Conservation (phyloP, 2,329 filamentous ascomycete genomes). For the Aspergillus amoenus region DNA sequence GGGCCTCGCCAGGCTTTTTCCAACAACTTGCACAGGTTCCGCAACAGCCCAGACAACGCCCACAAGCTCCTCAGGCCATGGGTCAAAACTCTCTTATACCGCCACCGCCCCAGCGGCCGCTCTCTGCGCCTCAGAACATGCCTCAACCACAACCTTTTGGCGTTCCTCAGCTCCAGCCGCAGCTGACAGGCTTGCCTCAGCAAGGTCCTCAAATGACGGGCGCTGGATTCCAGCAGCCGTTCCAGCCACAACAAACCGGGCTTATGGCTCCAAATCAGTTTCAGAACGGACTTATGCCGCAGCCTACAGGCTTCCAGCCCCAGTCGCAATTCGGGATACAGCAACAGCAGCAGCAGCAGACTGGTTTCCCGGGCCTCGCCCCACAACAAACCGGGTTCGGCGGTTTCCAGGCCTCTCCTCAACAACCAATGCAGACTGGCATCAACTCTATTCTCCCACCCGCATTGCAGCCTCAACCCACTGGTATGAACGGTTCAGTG, state of each 20-base stretch:
- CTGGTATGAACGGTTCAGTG: conserved; percentile 52
- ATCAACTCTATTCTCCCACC: conserved; percentile 55
- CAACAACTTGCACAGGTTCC: conserved; percentile 44
- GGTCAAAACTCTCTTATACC: conserved; percentile 66
- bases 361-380: conserved; percentile 45
- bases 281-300: conserved; percentile 44
- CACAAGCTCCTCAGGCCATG: conserved; percentile 64
- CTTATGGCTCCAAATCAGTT: conserved; percentile 49
- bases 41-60: conserved; percentile 61
- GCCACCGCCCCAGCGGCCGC: conserved; percentile 75
- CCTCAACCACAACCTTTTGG: conserved; percentile 69
- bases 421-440: conserved; percentile 51
- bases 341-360: conserved; percentile 50
- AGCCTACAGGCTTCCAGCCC: conserved; percentile 48
- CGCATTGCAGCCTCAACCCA: conserved; percentile 51
- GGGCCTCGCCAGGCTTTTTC: conserved; percentile 52
- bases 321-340: conserved; percentile 47
- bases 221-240: conserved; percentile 59
- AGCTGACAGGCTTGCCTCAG: conserved; percentile 73
- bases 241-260: conserved; percentile 65
- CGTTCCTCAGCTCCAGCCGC: conserved; percentile 74
- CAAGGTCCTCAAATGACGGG: conserved; percentile 61
- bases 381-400: conserved; percentile 57
- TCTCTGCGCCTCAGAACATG: conserved; percentile 82
- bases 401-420: conserved; percentile 45